Conservation (phyloP, 23 red algal species). For the Gracilaria vermiculophylla region DNA sequence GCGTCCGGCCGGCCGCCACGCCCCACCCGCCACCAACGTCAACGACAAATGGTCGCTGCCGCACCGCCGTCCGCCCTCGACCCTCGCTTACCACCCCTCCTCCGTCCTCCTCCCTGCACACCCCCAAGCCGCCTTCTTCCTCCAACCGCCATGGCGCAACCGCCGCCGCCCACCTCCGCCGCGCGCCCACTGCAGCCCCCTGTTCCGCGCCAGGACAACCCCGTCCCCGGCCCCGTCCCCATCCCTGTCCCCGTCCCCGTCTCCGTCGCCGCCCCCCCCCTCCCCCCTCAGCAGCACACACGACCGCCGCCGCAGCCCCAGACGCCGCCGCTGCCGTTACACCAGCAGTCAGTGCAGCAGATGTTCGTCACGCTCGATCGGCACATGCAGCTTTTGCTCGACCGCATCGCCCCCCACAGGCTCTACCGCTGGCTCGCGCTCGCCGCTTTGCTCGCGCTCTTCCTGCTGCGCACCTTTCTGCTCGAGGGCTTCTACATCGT, state of each 20-base stretch:
- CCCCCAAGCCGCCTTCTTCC: background rate
- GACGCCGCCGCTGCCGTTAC: background rate
- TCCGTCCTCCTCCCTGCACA: background rate
- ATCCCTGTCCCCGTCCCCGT: no score
- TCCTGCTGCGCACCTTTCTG: constrained; percentile 75
- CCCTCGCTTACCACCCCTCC: background rate
- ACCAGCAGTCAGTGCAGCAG: background rate
- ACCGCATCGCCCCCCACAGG: constrained; percentile 43
- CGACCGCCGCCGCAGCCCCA: no score
- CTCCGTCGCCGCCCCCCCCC: background rate
- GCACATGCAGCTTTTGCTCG: constrained; percentile 16
- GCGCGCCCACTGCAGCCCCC: background rate
- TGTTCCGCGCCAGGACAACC: no score
- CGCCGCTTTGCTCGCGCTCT: constrained; percentile 27
- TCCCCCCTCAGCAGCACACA: background rate
- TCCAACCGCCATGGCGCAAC: background rate
- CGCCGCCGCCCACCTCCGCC: background rate
- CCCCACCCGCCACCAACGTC: no score
- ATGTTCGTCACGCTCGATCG: constrained; percentile 18
- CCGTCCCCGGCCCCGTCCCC: no score
- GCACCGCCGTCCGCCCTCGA: background rate
- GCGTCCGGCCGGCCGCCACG: no score
- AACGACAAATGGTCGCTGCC: no score
- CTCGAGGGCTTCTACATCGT: constrained; percentile 94
- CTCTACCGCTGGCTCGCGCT: constrained; percentile 53